A percentile compares a stretch with the other conserved stretches of the same genome.
Evolutionary conservation across 352 stramenopile genomes (phyloP).

Genomic region (Phytophthora citricola): DNA sequence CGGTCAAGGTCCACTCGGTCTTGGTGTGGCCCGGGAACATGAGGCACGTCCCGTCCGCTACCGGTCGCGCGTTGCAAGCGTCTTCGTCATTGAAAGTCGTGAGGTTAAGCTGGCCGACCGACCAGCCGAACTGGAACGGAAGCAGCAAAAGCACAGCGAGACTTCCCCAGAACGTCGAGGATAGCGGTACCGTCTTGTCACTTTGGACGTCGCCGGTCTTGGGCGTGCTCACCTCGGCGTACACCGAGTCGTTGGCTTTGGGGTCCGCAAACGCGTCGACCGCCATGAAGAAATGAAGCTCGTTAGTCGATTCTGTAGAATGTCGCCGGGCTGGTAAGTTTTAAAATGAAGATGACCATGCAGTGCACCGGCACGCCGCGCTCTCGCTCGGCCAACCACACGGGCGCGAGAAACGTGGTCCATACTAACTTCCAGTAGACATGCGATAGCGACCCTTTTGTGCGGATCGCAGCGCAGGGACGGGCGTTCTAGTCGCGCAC

Average conservation of each 20-base stretch:
- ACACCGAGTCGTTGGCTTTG: conserved; percentile 13
- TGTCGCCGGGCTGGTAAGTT: conserved; percentile 9
- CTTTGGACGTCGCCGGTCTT: conserved; percentile 5
- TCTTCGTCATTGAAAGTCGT: conserved; percentile 42
- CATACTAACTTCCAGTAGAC: conserved; percentile 10
- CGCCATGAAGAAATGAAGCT: conserved; percentile 2
- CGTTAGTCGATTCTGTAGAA: background rate
- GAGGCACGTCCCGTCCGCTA: conserved; percentile 35
- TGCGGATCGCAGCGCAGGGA: conserved; percentile 26
- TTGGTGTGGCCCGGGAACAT: conserved; percentile 34
- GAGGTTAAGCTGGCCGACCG: conserved; percentile 57
- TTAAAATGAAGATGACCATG: conserved; percentile 9
- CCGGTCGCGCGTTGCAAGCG: conserved; percentile 47
- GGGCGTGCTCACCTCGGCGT: conserved; percentile 22
- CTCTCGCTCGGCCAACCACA: conserved; percentile 9
- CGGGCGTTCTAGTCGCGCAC: conserved; percentile 19
- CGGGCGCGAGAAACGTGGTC: conserved; percentile 8
- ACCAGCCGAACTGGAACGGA: conserved; percentile 47
- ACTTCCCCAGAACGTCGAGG: conserved; percentile 52
- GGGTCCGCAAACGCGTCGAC: conserved; percentile 1
- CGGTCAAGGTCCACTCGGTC: conserved; percentile 52
- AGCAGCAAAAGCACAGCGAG: conserved; percentile 55
- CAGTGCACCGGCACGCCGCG: conserved; percentile 4
- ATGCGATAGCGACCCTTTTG: conserved; percentile 21
- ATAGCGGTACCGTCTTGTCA: conserved; percentile 15